phyloP scores from a whole-genome alignment of 1,284 basidiomycete genomes.

The Boletellus deceptivus region DNA sequence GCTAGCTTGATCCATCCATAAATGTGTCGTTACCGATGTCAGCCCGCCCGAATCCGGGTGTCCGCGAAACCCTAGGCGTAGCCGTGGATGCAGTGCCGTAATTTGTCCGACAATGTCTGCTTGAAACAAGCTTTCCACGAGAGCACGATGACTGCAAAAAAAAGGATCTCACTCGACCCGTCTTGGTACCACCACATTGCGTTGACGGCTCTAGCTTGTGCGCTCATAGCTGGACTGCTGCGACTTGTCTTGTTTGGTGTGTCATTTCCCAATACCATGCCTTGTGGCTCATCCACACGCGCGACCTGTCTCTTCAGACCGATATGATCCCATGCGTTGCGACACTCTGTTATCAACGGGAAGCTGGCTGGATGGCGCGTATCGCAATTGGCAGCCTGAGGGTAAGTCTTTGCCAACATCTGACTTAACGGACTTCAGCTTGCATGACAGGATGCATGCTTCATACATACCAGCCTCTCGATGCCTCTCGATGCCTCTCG shows the following conservation, averaged over 20 bases:
- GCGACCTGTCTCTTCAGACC: constrained; percentile 45
- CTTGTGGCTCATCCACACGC: background rate
- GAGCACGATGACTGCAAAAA: constrained; percentile 25
- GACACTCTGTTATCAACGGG: constrained; percentile 67
- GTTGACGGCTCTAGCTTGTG: constrained; percentile 37
- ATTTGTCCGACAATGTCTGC: background rate
- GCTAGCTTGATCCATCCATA: too few relatives aligned
- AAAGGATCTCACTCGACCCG: constrained; percentile 42
- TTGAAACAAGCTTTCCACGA: background rate
- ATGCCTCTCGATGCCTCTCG: constrained; percentile 53
- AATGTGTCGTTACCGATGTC: too few relatives aligned
- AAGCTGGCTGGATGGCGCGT: constrained; percentile 71
- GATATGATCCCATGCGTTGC: constrained; percentile 71
- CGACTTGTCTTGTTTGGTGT: constrained; percentile 50
- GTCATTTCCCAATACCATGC: constrained; percentile 17
- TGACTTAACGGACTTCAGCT: constrained; percentile 8
- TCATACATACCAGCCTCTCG: constrained; percentile 54
- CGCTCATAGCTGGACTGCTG: constrained; percentile 44
- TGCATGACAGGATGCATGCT: constrained; percentile 68
- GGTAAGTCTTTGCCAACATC: constrained; percentile 43
- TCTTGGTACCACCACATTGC: constrained; percentile 55
- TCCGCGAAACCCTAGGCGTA: background rate
- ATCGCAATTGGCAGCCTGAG: constrained; percentile 81
- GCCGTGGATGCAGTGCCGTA: background rate
- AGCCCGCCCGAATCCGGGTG: too few relatives aligned